phyloP scores from a whole-genome alignment of 2,329 filamentous ascomycete genomes.

The Ophiostoma montium region DNA sequence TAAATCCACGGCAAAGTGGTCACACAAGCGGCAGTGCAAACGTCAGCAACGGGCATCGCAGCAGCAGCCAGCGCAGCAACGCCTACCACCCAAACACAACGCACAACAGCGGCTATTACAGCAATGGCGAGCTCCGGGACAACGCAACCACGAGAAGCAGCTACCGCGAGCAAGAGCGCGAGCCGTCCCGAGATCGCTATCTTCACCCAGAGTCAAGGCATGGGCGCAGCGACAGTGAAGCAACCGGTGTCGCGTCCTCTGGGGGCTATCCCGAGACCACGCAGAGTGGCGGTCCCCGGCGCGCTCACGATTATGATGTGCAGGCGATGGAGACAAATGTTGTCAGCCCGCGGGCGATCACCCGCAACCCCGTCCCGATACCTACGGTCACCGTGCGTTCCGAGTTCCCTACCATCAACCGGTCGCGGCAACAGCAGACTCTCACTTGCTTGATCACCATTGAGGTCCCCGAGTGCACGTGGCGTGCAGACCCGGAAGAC shows the following conservation, averaged over 20 bases:
- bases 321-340: conserved; percentile 89
- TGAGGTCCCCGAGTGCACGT: conserved; percentile 85
- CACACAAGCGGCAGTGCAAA: conserved; percentile 19
- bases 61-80: not conserved
- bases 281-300: conserved; percentile 48
- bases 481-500: conserved; percentile 75
- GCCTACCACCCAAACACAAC: not conserved
- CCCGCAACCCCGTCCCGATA: conserved; percentile 76
- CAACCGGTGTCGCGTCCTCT: conserved; percentile 59
- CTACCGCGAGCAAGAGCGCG: conserved; percentile 20
- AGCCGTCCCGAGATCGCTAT: conserved; percentile 32
- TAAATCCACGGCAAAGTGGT: conserved; percentile 20
- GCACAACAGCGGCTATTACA: conserved; percentile 11
- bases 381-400: conserved; percentile 90
- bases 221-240: conserved; percentile 64
- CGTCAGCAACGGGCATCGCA: conserved; percentile 19
- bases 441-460: conserved; percentile 88
- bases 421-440: conserved; percentile 86
- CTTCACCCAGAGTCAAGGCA: conserved; percentile 35
- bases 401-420: conserved; percentile 87
- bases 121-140: conserved; percentile 18
- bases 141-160: conserved; percentile 23
- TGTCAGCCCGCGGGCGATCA: conserved; percentile 54
- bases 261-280: conserved; percentile 67
- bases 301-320: conserved; percentile 86